Conservation (phyloP, 2,329 filamentous ascomycete genomes). For the Scorias spongiosa region DNA sequence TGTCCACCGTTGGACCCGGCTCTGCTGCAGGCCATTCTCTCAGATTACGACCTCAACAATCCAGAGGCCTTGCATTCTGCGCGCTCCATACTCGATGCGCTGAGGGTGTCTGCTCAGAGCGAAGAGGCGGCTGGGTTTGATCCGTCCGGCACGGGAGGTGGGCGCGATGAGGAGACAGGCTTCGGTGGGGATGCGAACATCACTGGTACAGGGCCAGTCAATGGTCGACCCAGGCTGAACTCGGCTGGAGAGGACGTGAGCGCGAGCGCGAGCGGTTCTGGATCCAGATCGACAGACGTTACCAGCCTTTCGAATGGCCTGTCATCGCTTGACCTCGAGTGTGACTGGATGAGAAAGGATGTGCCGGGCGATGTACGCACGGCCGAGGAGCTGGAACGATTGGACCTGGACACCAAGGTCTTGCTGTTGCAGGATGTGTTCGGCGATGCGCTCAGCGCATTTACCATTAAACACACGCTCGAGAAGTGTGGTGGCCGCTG, state of each 20-base stretch:
- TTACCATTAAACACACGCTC: constrained; percentile 51
- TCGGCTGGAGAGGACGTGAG: constrained; percentile 1
- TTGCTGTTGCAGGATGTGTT: constrained; percentile 55
- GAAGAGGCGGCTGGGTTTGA: constrained; percentile 69
- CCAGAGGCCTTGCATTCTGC: constrained; percentile 38
- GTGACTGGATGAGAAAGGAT: not conserved
- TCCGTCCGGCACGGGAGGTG: constrained; percentile 51
- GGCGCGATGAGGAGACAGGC: constrained; percentile 9
- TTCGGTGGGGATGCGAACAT: constrained; percentile 6
- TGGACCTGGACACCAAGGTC: constrained; percentile 48
- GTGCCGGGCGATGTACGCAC: constrained; percentile 14
- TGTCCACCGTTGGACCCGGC: constrained; percentile 62
- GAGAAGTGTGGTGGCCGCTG: constrained; percentile 53
- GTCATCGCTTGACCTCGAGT: constrained; percentile 18
- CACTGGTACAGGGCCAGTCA: constrained; percentile 4
- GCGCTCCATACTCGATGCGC: constrained; percentile 43
- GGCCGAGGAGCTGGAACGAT: constrained; percentile 21
- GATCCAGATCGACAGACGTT: constrained; percentile 34
- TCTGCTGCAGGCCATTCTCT: constrained; percentile 58
- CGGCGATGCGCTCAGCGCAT: constrained; percentile 43
- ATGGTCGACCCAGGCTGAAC: not conserved
- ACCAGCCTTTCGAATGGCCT: constrained; percentile 35
- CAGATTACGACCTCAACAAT: constrained; percentile 53
- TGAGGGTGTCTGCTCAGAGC: constrained; percentile 47
- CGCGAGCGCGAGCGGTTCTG: constrained; percentile 23